Evolutionary conservation across 148 eudicot species (phyloP), one percentile per base, ranked within the genome.

Genomic region (Silene conica): DNA sequence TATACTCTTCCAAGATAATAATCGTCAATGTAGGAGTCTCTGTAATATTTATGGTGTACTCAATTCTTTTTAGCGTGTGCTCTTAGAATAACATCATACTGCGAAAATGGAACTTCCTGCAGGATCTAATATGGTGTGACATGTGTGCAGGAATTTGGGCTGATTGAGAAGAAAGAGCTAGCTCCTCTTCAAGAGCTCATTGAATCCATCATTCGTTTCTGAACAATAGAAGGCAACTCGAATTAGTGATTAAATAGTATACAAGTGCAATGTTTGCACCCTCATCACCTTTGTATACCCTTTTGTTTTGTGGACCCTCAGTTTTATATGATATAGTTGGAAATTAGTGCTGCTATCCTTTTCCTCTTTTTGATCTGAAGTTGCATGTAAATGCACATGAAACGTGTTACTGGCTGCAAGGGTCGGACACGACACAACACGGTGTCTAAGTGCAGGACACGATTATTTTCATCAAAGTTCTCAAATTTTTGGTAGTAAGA

Each of bases 161-260:
- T 92, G 84, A 89, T 92, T 70, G 94, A 92, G 85, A 89, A 86
- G 92, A 89, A 86, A 85, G 94, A 92, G 80, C 90, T 92, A 69
- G 94, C 94, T 74, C 94, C 94, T 0, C 92, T 92, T 64, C 90
- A 89, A 63, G 97, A 91, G 74, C 93, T 91, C 69, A 86, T 91
- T 59, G 93, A 91, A 69, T 87, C 93, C 34, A 88, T 91, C 79
- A 80, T 87, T 72, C 89, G 93, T 19, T 89, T 84, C 73, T 91
- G 78, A 88, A 79, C 18, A 23, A 34, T 34, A 61, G 22, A 79
- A 76, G 58, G 34, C 6, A 41, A 79, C 52, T 71, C 65, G 46
- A 63, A 76, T 75, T 45, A 74, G 72, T 65, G 20, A 70, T 21
- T 41, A 70, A 52, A 79, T 48, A 50, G 55, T 50, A 11, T 50